Evolutionary conservation across 257 asterid genomes (phyloP), one percentile per base, ranked within the genome.

Genomic region (Petrea volubilis): DNA sequence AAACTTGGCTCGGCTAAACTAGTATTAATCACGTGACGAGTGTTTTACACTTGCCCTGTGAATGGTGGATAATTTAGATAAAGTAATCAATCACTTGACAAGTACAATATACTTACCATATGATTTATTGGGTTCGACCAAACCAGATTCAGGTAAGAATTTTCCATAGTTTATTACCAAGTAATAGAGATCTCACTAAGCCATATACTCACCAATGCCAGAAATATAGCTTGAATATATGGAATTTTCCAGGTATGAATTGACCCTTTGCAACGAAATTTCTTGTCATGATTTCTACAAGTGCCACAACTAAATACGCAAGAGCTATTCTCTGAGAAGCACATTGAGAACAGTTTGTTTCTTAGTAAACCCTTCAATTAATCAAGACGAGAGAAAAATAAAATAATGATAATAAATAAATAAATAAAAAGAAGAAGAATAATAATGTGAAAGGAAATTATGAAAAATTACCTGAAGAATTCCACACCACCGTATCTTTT

Each of bases 401-500:
- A n/a, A n/a, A n/a, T n/a, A n/a, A n/a, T n/a, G n/a, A n/a, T n/a
- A n/a, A n/a, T n/a, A n/a, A n/a, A n/a, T n/a, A n/a, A n/a, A n/a
- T n/a, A n/a, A n/a, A n/a, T n/a, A n/a, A n/a, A n/a, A n/a, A n/a
- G n/a, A n/a, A 44, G 49, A 53, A 14, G 18, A n/a, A 11, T 52
- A 27, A 17, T 71, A 46, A 47, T 28, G 38, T 53, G 25, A 50
- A 44, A 29, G 28, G n/a, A 21, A 50, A 29, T 51, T 53, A 66
- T 71, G 23, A 31, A 60, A 34, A 52, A n/a, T 61, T 70, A 90
- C 96, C 96, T 90, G 97, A 67, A 90, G 90, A 64, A 90, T 90
- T 55, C 97, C 97, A 65, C 90, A 86, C 92, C 88, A 90, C 74
- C 97, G 80, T 47, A 88, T 90, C 76, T 25, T 73, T 78, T 74